phyloP scores from a whole-genome alignment of 768 basidiomycete genomes.

The Mycena belliarum region DNA sequence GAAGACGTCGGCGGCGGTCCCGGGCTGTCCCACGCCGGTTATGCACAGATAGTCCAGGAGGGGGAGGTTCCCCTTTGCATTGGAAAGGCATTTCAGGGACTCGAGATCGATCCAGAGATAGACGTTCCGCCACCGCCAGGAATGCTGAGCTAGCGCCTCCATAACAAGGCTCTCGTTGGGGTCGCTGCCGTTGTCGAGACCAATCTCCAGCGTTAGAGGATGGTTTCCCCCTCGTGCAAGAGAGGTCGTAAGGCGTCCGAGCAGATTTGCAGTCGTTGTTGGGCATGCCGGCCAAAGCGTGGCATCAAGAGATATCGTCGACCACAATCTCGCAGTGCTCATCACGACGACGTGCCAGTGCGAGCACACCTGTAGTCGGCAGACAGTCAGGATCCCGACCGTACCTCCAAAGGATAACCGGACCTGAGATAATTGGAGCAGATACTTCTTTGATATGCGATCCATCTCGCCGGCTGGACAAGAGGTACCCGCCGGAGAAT shows the following conservation, averaged over 20 bases:
- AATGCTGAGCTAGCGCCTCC: not conserved
- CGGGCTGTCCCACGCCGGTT: not conserved
- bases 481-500: too few relatives aligned
- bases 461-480: not conserved
- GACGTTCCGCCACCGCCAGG: constrained; percentile 1
- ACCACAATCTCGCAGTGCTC: constrained; percentile 3
- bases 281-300: not conserved
- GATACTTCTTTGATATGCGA: not conserved
- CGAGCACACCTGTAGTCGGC: not conserved
- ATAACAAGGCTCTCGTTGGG: not conserved
- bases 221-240: not conserved
- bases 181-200: not conserved
- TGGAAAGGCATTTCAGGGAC: not conserved
- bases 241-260: not conserved
- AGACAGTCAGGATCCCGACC: not conserved
- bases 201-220: not conserved
- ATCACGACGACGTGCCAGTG: constrained; percentile 1
- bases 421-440: not conserved
- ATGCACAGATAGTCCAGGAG: not conserved
- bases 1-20: not conserved
- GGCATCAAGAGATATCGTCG: not conserved
- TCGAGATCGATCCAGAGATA: not conserved
- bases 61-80: not conserved
- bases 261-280: not conserved
- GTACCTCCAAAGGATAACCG: not conserved